Base-by-base conservation (phyloP, 805 yeast genomes). In the Hanseniaspora meyeri region DNA sequence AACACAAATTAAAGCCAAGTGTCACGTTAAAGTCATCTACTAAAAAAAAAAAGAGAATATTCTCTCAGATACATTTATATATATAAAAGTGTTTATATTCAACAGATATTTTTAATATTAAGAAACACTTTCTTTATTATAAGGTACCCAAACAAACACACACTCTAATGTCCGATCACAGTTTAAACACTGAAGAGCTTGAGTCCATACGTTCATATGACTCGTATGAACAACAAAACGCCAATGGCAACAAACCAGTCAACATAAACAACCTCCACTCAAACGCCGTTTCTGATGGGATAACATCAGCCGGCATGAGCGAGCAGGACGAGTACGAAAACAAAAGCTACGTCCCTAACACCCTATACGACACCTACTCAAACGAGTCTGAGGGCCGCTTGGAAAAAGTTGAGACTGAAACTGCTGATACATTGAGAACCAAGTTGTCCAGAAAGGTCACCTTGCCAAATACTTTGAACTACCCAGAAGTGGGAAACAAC, bases 371-470 rank as follows among this genome's bases (percentile, higher is more conserved):
- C 65, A 79, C 57, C 72, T 74, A 1, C 74, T 77, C 61, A 12
- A 53, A 46, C 17, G 57, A 39, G 9, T 46, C 57, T 1, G 57
- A 53, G 14, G 32, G 29, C 5, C 32, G 36, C 17, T 27, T 53
- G 7, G 51, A 46, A 32, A 53, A 53, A 40, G 51, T 53, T 0
- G 51, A 53, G n/a, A 83, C 93, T 1, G 96, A 88, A 70, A 87
- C 95, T 0, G 80, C 77, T 12, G 79, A 80, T 65, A 80, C 95
- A 1, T 69, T 87, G 51, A 77, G 75, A 55, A 81, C 79, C 14
- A 93, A 93, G 57, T 63, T 85, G 16, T 72, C 79, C 6, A 68
- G 76, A n/a, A 73, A 70, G 4, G 72, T 78, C 0, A 81, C 86
- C 4, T 64, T 72, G 31, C 77, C 80, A 0, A 87, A 80, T 61